A percentile compares a stretch with the other conserved stretches of the same genome.
These are phyloP conservation scores for Postia placenta DNA, from an alignment of 768 basidiomycete species.

Conservation along the genomic window DNA sequence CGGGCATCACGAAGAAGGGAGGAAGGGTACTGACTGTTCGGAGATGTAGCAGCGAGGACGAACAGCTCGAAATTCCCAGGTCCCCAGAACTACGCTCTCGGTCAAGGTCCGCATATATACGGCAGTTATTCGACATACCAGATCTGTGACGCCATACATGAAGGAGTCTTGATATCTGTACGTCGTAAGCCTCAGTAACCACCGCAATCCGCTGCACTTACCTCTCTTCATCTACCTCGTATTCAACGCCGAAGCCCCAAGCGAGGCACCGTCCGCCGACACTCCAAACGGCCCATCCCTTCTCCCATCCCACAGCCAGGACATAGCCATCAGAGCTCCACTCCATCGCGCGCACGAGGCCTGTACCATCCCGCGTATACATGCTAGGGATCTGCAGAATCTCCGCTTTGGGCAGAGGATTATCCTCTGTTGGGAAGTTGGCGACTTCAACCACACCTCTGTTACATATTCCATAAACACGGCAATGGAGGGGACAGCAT, in stretches of 20 bases:
- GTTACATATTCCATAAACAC: background rate
- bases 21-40: slow-evolving; percentile 37
- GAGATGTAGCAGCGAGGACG: slow-evolving; percentile 52
- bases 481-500: background rate
- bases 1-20: background rate
- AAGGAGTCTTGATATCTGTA: slow-evolving; percentile 74
- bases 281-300: slow-evolving; percentile 89
- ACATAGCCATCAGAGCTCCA: slow-evolving; percentile 98
- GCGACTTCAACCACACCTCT: slow-evolving; percentile 67
- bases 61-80: slow-evolving; percentile 90
- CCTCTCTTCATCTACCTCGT: slow-evolving; percentile 49
- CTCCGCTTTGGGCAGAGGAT: slow-evolving; percentile 53
- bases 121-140: slow-evolving; percentile 44
- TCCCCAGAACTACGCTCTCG: slow-evolving; percentile 71
- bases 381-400: slow-evolving; percentile 56
- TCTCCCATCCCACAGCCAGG: slow-evolving; percentile 85
- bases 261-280: slow-evolving; percentile 84
- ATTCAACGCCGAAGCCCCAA: slow-evolving; percentile 67
- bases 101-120: slow-evolving; percentile 3
- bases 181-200: no score
- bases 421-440: slow-evolving; percentile 60
- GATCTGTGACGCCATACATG: slow-evolving; percentile 69
- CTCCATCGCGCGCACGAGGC: slow-evolving; percentile 62
- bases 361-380: slow-evolving; percentile 46
- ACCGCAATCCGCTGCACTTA: no score